Evolutionary conservation across 2,329 filamentous ascomycete genomes (phyloP), one percentile per base, ranked within the genome.

Genomic region (Botrytis galanthina): DNA sequence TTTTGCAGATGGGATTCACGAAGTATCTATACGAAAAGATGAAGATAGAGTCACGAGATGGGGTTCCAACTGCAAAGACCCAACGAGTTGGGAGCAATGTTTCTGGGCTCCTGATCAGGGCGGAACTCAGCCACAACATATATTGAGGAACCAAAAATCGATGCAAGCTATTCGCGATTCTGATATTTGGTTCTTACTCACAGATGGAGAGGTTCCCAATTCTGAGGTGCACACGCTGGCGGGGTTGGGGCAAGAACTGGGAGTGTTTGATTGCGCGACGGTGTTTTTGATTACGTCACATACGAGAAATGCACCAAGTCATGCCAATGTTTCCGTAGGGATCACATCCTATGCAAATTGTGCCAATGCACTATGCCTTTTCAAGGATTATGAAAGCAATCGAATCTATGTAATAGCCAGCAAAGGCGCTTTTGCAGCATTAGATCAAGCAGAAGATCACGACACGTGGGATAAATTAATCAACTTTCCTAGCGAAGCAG

Each of bases 31-130:
- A 16, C 44, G 26, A 48, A 66, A 66, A 48, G 63, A 66, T 2
- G 46, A 66, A 66, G 29, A 66, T 48, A 48, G 20, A 48, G 44
- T 66, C 32, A 48, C 63, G 42, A 66, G 63, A 66, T 66, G 29
- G 42, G 63, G 63, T 9, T 48, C 29, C 44, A 48, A 66, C 29
- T 66, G 63, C 10, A 26, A 18, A 26, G 42, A 48, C 62, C 62
- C 62, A 48, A 48, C 42, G 10, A 66, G 35, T 5, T 66, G 62
- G 62, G 42, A 66, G 32, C 62, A 35, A 48, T 46, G 44, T 16
- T 42, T 14, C 12, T 66, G 42, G 62, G 62, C 62, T 26, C 62
- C 42, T 9, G 62, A 66, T 8, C 62, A 66, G 42, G 62, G 42
- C 22, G 29, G 20, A 48, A 48, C 62, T 0, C 22, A 18, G 4